A percentile compares a stretch with the other conserved stretches of the same genome.
These are phyloP conservation scores for Hymenoscyphus salicellus DNA, from an alignment of 2,329 filamentous ascomycete species.

Conservation along the genomic window DNA sequence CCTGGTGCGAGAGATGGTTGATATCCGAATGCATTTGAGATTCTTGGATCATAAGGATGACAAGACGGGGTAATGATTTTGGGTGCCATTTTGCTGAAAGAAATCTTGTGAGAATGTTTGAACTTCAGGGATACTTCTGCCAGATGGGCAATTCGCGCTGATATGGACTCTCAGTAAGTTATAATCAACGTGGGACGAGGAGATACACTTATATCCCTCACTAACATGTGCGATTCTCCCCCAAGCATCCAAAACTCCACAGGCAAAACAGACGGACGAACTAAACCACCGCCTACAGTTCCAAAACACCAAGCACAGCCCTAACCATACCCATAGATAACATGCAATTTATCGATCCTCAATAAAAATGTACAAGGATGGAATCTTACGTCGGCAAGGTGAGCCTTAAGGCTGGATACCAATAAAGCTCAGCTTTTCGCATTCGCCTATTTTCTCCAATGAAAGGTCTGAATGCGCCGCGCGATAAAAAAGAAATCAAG, in stretches of 20 bases:
- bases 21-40: constrained; percentile 17
- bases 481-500: background rate
- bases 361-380: background rate
- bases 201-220: background rate
- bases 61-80: constrained; percentile 7
- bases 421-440: background rate
- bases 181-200: background rate
- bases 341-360: background rate
- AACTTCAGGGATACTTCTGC: too few species aligned
- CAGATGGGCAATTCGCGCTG: background rate
- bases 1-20: constrained; percentile 34
- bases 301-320: background rate
- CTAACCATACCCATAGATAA: background rate
- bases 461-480: background rate
- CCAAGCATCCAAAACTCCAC: background rate
- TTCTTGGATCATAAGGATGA: background rate
- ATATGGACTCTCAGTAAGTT: background rate
- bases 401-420: background rate
- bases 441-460: background rate
- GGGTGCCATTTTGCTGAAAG: background rate
- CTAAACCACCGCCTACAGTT: too few species aligned
- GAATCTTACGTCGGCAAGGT: background rate
- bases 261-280: too few species aligned
- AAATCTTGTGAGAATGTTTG: background rate
- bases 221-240: background rate